A percentile compares a stretch with the other conserved stretches of the same genome.
Conservation (phyloP, 2,329 filamentous ascomycete species). For the Ascochyta viciae-villosae region DNA sequence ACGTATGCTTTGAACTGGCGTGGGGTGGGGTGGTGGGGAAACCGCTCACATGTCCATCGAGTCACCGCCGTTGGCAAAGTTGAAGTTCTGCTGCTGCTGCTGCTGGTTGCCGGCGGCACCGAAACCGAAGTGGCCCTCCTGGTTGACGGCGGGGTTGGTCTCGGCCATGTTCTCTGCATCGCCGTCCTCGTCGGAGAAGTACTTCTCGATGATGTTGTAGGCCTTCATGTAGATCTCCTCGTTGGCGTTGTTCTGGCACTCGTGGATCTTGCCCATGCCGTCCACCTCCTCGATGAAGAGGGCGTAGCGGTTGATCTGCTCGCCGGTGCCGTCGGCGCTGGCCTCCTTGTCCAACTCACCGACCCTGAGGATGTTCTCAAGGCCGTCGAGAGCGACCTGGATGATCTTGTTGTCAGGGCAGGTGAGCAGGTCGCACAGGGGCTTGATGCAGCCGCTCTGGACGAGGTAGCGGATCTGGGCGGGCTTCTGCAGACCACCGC, state of each 20-base stretch:
- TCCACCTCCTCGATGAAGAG: slow-evolving; percentile 98
- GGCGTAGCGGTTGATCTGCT: slow-evolving; percentile 91
- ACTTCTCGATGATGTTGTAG: slow-evolving; percentile 99
- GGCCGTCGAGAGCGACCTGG: slow-evolving; percentile 93
- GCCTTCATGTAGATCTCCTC: slow-evolving; percentile 99
- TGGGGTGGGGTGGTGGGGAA: not conserved
- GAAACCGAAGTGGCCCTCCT: slow-evolving; percentile 82
- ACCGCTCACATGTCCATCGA: slow-evolving; percentile 74
- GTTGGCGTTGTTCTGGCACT: slow-evolving; percentile 99
- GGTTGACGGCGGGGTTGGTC: slow-evolving; percentile 73
- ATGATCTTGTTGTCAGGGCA: slow-evolving; percentile 99
- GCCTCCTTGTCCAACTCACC: slow-evolving; percentile 98
- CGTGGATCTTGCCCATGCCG: slow-evolving; percentile 99
- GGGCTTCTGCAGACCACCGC: slow-evolving; percentile 95
- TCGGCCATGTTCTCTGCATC: slow-evolving; percentile 78
- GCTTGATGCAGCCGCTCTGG: slow-evolving; percentile 92
- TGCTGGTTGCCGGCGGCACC: slow-evolving; percentile 64
- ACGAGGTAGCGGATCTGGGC: slow-evolving; percentile 98
- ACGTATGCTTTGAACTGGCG: slow-evolving; percentile 7
- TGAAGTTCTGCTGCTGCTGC: slow-evolving; percentile 81
- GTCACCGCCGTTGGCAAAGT: slow-evolving; percentile 82
- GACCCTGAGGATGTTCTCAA: slow-evolving; percentile 99
- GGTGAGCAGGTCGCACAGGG: slow-evolving; percentile 89
- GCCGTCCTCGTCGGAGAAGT: slow-evolving; percentile 98
- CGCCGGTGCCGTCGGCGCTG: slow-evolving; percentile 64